Evolutionary conservation across 2,329 filamentous ascomycete species (phyloP), one percentile per base, ranked within the genome.

Genomic region (Calcarisporium arbuscula): DNA sequence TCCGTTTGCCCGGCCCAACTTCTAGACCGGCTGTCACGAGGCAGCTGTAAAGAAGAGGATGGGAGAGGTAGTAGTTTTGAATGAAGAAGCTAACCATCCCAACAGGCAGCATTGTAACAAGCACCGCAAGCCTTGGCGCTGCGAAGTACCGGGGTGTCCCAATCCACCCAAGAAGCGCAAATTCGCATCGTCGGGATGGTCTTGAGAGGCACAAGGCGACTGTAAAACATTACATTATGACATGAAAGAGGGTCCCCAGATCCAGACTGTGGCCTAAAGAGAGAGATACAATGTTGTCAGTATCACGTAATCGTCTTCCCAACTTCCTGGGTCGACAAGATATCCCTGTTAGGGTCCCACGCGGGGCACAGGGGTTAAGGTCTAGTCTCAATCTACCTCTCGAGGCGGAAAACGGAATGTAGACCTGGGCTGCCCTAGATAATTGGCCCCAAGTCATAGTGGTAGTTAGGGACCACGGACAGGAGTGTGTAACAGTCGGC

Each of bases 81-180:
- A 22, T 28, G 18, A 36, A 37, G 22, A 37, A 20, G 21, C 41
- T 48, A 28, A 41, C 17, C 12, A 19, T 32, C 16, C 11, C 12
- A 33, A 38, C 42, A 65, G 61, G 33, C 61, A 64, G 46, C 61
- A 65, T 42, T 58, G 60, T 38, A 62, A 65, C 46, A 65, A 65
- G 30, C 61, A 65, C 39, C 52, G 57, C 18, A 64, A 63, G 40
- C 61, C 61, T 12, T 64, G 58, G 57, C 55, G 56, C 16, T 65
- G 61, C 44, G 52, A 56, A 26, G 35, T 58, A 16, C 51, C 53
- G 27, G 56, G 61, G 8, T 65, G 61, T 25, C 61, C 61, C 10
- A 65, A 65, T 26, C 57, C 57, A 8, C 55, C 56, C 9, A 61
- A 62, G 36, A 64, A 63, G 38, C 58, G 61, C 34, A 55, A 53